Percentiles rank a stretch among this genome's conserved stretches.
phyloP scores from a whole-genome alignment of 768 basidiomycete species.

The Lanmaoa rubissima region DNA sequence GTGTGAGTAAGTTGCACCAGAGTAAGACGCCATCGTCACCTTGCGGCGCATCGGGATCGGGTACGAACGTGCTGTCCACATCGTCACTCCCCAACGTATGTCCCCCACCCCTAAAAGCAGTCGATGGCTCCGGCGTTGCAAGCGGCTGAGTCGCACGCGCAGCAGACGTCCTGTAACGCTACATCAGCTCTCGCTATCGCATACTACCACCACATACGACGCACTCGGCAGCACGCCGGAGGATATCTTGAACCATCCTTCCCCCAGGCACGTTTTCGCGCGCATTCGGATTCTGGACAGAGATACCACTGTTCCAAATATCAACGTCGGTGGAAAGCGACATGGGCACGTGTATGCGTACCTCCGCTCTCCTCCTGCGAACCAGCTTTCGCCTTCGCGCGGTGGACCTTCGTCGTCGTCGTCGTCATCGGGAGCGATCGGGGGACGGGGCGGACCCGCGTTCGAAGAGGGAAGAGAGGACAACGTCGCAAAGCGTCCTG shows the following conservation, averaged over 20 bases:
- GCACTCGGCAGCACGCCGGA: constrained; percentile 84
- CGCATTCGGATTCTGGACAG: constrained; percentile 78
- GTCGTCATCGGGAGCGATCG: constrained; percentile 28
- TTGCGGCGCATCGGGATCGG: constrained; percentile 58
- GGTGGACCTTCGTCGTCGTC: constrained; percentile 46
- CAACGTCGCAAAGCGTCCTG: constrained; percentile 37
- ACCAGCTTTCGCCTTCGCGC: constrained; percentile 63
- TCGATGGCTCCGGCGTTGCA: constrained; percentile 18
- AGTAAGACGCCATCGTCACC: constrained; percentile 10
- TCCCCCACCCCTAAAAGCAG: constrained; percentile 66
- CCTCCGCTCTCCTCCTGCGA: constrained; percentile 96
- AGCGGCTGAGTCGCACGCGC: constrained; percentile 15
- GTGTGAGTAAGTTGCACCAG: not conserved
- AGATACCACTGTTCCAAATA: constrained; percentile 64
- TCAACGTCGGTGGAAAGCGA: not conserved
- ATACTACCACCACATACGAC: not conserved
- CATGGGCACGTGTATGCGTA: constrained; percentile 26
- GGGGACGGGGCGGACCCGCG: constrained; percentile 11
- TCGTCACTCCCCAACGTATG: constrained; percentile 90
- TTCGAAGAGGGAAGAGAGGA: constrained; percentile 29
- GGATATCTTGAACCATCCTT: constrained; percentile 62
- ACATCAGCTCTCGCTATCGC: not conserved
- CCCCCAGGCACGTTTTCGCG: constrained; percentile 49
- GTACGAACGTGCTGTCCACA: constrained; percentile 70
- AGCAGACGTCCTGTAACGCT: constrained; percentile 16